phyloP scores from a whole-genome alignment of 306 rosid genomes.

The Rosa chinensis region DNA sequence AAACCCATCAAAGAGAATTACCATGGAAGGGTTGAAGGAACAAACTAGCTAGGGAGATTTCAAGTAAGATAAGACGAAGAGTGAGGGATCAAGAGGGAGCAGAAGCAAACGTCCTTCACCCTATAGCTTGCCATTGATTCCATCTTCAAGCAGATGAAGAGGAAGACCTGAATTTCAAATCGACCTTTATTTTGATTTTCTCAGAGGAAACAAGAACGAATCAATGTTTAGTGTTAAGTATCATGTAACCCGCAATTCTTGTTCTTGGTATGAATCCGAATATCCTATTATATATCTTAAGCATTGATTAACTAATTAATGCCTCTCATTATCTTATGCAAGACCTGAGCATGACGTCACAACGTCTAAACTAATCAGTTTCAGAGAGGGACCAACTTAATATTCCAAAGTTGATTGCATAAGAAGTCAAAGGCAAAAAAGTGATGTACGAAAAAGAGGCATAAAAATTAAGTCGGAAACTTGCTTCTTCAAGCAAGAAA shows the following conservation, averaged over 20 bases:
- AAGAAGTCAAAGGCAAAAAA: background rate
- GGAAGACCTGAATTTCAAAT: no score
- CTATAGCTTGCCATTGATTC: no score
- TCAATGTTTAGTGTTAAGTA: background rate
- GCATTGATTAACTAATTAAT: background rate
- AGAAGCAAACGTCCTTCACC: background rate
- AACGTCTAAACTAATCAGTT: background rate
- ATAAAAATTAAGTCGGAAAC: conserved; percentile 27
- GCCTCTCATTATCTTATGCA: background rate
- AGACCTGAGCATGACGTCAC: background rate
- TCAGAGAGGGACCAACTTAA: background rate
- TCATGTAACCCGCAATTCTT: background rate
- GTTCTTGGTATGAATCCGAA: background rate
- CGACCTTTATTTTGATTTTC: no score
- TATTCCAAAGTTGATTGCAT: conserved; percentile 4
- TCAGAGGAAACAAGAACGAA: background rate
- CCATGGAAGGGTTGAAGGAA: background rate
- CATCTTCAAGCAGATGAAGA: no score
- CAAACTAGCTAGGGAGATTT: no score
- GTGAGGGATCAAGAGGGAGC: background rate
- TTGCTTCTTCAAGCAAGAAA: conserved; percentile 75
- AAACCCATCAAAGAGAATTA: background rate
- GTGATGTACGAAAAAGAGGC: background rate
- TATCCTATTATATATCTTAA: background rate
- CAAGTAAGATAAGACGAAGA: no score